Percentiles rank a stretch among this genome's conserved stretches.
These are phyloP conservation scores for Trematosphaeria pertusa DNA, from an alignment of 2,329 filamentous ascomycete species.

Conservation along the genomic window DNA sequence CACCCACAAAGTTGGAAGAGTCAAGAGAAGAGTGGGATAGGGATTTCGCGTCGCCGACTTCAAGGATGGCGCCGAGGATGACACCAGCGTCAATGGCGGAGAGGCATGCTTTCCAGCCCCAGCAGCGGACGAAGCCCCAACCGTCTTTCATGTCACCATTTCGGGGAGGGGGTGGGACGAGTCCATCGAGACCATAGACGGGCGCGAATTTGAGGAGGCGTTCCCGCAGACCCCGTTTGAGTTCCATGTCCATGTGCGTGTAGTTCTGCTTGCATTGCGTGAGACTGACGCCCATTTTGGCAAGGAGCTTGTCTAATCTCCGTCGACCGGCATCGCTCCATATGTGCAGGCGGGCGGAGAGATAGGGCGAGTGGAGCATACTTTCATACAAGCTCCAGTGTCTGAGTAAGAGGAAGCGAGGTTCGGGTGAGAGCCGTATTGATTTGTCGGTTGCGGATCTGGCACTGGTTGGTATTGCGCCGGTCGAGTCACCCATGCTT, in stretches of 20 bases:
- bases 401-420: slow-evolving; percentile 87
- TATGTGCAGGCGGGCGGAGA: slow-evolving; percentile 88
- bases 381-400: slow-evolving; percentile 99
- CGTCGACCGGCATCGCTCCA: slow-evolving; percentile 92
- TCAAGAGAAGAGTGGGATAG: slow-evolving; percentile 42
- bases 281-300: slow-evolving; percentile 96
- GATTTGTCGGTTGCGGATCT: slow-evolving; percentile 88
- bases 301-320: slow-evolving; percentile 88
- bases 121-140: slow-evolving; percentile 96
- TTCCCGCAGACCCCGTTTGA: slow-evolving; percentile 85
- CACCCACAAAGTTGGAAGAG: slow-evolving; percentile 35
- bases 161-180: slow-evolving; percentile 74
- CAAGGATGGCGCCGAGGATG: slow-evolving; percentile 87
- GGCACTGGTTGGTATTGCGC: slow-evolving; percentile 88
- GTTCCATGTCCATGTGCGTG: slow-evolving; percentile 97
- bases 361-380: slow-evolving; percentile 96
- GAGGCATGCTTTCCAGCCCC: slow-evolving; percentile 95
- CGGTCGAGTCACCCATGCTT: slow-evolving; percentile 70
- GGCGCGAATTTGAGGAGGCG: slow-evolving; percentile 91
- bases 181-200: slow-evolving; percentile 90
- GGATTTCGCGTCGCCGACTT: slow-evolving; percentile 74
- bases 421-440: slow-evolving; percentile 91
- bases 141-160: slow-evolving; percentile 81
- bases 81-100: slow-evolving; percentile 95
- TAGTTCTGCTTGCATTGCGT: slow-evolving; percentile 95